Conservation (phyloP, 148 eudicot species). For the Salicornia ramosissima region DNA sequence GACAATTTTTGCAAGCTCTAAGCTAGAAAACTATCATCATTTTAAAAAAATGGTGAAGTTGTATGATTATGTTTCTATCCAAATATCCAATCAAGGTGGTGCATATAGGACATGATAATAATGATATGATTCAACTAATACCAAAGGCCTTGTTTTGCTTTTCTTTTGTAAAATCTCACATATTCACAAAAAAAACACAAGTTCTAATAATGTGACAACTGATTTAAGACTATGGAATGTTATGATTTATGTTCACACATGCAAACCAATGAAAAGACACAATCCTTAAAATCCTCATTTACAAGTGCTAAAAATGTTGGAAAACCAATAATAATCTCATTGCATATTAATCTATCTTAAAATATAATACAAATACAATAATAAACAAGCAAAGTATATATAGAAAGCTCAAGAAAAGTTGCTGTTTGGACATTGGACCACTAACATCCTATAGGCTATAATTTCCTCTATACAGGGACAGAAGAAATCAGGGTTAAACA, state of each 20-base stretch:
- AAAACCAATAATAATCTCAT: constrained; percentile 1
- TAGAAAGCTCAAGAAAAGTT: neutral
- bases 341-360: neutral
- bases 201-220: neutral
- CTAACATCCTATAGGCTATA: neutral
- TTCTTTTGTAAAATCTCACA: too few relatives aligned
- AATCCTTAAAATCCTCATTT: neutral
- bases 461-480: constrained; percentile 5
- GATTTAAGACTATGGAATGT: neutral
- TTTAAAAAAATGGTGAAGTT: too few relatives aligned
- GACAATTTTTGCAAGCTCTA: too few relatives aligned
- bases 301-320: neutral
- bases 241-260: neutral
- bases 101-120: too few relatives aligned
- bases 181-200: too few relatives aligned
- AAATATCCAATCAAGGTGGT: too few relatives aligned
- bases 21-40: too few relatives aligned
- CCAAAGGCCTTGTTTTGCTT: too few relatives aligned
- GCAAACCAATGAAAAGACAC: neutral
- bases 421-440: constrained; percentile 1
- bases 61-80: too few relatives aligned
- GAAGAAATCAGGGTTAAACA: neutral
- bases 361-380: neutral
- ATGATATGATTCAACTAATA: too few relatives aligned
- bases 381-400: neutral